A percentile compares a stretch with the other conserved stretches of the same genome.
These are phyloP conservation scores for Leptoxyphium fumago DNA, from an alignment of 2,329 filamentous ascomycete species.

Conservation along the genomic window DNA sequence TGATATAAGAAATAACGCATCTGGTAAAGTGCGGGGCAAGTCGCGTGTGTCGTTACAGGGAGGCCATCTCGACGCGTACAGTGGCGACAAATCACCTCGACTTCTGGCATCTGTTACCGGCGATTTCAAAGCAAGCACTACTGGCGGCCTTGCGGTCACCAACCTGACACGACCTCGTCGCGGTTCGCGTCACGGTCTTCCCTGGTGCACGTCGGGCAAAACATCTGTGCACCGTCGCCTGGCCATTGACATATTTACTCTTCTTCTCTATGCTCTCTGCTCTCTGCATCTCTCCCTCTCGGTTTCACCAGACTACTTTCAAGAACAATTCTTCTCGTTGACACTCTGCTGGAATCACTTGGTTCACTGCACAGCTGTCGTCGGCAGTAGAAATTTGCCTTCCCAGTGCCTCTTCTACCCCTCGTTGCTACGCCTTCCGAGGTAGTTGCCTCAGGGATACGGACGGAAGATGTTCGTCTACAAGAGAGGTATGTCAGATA, in stretches of 20 bases:
- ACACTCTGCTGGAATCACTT: background rate
- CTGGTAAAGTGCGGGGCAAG: too few species aligned
- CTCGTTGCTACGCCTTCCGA: constrained; percentile 6
- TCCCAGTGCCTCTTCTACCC: background rate
- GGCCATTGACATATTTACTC: background rate
- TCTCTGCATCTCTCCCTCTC: background rate
- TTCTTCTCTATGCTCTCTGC: background rate
- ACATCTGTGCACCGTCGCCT: background rate
- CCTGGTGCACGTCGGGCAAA: background rate
- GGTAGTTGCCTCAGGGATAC: constrained; percentile 12
- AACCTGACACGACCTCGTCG: background rate
- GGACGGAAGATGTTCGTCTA: constrained; percentile 43
- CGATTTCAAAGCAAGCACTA: background rate
- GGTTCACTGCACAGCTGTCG: too few species aligned
- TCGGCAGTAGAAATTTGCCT: background rate
- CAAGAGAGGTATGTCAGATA: constrained; percentile 41
- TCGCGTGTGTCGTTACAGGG: too few species aligned
- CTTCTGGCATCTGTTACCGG: background rate
- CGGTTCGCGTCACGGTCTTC: background rate
- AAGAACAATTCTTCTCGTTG: background rate
- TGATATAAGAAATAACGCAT: too few species aligned
- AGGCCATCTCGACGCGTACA: background rate
- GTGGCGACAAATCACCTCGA: constrained; percentile 1
- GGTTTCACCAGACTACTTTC: background rate
- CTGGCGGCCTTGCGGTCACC: background rate